These are phyloP conservation scores for Diaporthe citri DNA, from an alignment of 2,329 filamentous ascomycete genomes.

Conservation along the genomic window DNA sequence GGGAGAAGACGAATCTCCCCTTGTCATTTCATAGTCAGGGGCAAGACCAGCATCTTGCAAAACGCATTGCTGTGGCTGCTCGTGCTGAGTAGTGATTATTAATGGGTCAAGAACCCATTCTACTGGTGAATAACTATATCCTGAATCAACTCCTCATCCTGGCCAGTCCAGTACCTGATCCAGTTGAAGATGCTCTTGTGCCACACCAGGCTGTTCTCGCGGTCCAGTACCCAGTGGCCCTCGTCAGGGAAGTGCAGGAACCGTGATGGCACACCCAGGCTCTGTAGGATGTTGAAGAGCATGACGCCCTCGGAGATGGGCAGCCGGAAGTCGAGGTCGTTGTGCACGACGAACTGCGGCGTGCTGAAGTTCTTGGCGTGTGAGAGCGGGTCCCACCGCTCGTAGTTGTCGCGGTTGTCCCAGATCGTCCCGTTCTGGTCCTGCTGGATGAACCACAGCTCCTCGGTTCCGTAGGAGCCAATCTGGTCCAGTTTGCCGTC, in stretches of 20 bases:
- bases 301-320: constrained; percentile 76
- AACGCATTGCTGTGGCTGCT: background rate
- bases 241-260: constrained; percentile 79
- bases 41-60: background rate
- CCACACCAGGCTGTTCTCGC: constrained; percentile 77
- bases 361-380: constrained; percentile 72
- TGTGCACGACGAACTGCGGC: constrained; percentile 79
- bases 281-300: constrained; percentile 78
- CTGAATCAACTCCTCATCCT: constrained; percentile 23
- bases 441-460: constrained; percentile 54
- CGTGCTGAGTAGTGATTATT: background rate
- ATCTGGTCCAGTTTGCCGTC: constrained; percentile 57
- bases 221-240: constrained; percentile 79
- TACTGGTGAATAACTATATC: constrained; percentile 24
- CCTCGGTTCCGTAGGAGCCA: constrained; percentile 48
- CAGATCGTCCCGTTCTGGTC: constrained; percentile 64
- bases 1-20: background rate
- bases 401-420: constrained; percentile 49
- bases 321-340: constrained; percentile 74
- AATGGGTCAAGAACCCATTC: background rate
- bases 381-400: constrained; percentile 60
- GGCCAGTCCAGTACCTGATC: constrained; percentile 66
- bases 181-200: constrained; percentile 76
- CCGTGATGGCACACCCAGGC: constrained; percentile 72
- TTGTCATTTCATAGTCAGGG: background rate